phyloP scores from a whole-genome alignment of 257 asterid genomes.

The Henckelia pumila region DNA sequence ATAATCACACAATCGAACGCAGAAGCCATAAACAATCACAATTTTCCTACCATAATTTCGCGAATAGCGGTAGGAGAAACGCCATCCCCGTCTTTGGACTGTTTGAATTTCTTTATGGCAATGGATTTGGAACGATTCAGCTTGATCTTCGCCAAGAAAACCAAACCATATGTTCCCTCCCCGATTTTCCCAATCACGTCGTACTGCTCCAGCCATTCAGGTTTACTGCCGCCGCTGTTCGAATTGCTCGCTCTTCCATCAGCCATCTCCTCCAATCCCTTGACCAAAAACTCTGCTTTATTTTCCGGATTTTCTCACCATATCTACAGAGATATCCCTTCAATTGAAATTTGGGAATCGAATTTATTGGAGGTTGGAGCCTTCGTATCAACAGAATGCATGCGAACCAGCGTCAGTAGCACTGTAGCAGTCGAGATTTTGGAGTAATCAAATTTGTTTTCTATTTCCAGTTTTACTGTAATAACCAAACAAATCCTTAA shows the following conservation, averaged over 20 bases:
- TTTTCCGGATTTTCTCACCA: no score
- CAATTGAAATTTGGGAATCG: neutral
- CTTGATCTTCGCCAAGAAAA: slow-evolving; percentile 87
- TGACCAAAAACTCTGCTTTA: no score
- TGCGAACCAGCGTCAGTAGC: neutral
- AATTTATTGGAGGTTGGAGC: neutral
- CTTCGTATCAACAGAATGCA: neutral
- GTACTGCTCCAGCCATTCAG: slow-evolving; percentile 96
- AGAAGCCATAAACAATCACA: neutral
- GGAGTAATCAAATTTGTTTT: no score
- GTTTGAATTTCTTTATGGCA: slow-evolving; percentile 97
- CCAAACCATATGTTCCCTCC: slow-evolving; percentile 94
- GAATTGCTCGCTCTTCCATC: slow-evolving; percentile 48
- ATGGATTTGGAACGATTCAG: slow-evolving; percentile 73
- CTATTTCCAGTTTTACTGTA: no score
- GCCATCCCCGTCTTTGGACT: slow-evolving; percentile 96
- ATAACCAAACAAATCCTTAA: no score
- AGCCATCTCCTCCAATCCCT: slow-evolving; percentile 31
- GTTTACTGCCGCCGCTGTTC: slow-evolving; percentile 46
- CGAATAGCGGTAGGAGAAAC: slow-evolving; percentile 99
- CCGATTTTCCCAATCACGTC: slow-evolving; percentile 95
- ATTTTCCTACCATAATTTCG: slow-evolving; percentile 72
- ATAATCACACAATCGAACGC: neutral
- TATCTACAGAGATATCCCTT: neutral
- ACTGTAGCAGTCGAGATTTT: no score